Base-by-base conservation (phyloP, 805 yeast genomes). In the Sugiyamaella chiloensis region DNA sequence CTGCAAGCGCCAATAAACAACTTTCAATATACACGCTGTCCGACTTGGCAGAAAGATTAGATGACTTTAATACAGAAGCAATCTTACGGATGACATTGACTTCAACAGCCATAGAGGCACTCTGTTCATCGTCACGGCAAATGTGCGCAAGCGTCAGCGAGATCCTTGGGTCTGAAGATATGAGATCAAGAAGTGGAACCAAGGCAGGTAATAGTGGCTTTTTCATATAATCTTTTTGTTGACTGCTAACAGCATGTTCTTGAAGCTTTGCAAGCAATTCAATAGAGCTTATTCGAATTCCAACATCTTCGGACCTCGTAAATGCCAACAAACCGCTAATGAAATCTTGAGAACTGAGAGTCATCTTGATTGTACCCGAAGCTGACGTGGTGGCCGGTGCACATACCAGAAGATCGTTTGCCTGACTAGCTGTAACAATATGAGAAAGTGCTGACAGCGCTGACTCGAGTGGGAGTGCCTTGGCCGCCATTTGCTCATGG, bases 71-170 rank as follows among this genome's bases (percentile, higher is more conserved):
- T 2, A 54, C 47, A 2, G 40, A 41, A 17, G 54, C 56, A 8
- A 65, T 52, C 21, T 60, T 57, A 21, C 52, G 51, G 27, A 65
- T 52, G n/a, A 64, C 52, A 4, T 62, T 64, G 7, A 63, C 62
- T 47, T 65, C 70, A 16, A 56, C 65, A 2, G 66, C 68, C 48
- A 62, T 45, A 2, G 53, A 56, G 4, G 66, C 61, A 39, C 56
- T 48, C 9, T 52, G 52, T 6, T 57, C 60, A 24, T 65, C 64
- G 34, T 63, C 66, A 17, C 65, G 55, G 47, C 67, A 63, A 2
- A 66, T 41, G 6, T 58, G 41, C 1, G 66, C 66, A 14, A 65
- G 47, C 6, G 63, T 58, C 51, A 51, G 32, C 26, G 46, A 35
- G 21, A 52, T 50, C 42, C 64, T 31, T 19, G 60, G 52, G 31